Conservation (phyloP, 306 rosid genomes). For the Vigna mungo region DNA sequence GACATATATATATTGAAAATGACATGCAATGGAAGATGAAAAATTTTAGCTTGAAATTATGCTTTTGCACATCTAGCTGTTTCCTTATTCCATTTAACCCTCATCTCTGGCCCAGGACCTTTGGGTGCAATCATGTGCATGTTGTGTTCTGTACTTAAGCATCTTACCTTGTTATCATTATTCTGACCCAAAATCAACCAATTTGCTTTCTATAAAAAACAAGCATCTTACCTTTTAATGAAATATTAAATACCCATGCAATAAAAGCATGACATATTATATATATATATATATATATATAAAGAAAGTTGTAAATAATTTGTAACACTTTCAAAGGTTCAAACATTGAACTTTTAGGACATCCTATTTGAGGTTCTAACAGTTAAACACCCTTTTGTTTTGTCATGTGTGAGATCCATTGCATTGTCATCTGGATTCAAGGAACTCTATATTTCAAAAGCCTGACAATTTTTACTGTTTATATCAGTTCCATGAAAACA, state of each 20-base stretch:
- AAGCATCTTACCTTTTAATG: no score
- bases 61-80: slow-evolving; percentile 38
- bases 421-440: background rate
- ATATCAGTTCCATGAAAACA: background rate
- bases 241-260: no score
- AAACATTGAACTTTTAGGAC: no score
- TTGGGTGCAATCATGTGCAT: slow-evolving; percentile 44
- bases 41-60: no score
- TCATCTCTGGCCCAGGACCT: background rate
- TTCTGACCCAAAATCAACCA: background rate
- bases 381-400: background rate
- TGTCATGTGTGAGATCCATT: background rate
- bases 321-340: no score
- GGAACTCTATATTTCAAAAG: background rate
- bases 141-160: background rate
- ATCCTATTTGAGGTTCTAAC: background rate
- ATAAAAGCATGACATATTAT: no score
- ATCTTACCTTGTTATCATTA: background rate
- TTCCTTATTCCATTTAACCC: slow-evolving; percentile 15
- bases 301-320: no score
- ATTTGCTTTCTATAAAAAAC: background rate
- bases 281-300: no score
- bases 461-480: background rate
- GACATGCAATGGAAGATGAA: slow-evolving; percentile 48
- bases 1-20: slow-evolving; percentile 48